A percentile compares a stretch with the other conserved stretches of the same genome.
Evolutionary conservation across 371 early-diverging fungal species (phyloP).

Genomic region (Vairimorpha apis): DNA sequence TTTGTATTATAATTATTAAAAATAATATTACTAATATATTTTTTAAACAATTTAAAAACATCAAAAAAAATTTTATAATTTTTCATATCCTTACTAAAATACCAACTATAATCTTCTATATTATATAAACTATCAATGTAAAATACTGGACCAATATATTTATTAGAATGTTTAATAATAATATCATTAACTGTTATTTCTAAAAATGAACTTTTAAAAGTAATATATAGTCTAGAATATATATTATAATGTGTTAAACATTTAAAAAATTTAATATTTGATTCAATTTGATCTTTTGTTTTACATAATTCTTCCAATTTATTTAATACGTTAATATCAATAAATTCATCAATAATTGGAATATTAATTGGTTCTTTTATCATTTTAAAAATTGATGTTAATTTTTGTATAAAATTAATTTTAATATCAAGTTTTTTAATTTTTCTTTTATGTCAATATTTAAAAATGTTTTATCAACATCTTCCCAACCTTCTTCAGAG

Average conservation of each 20-base stretch:
- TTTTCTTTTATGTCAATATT: background rate
- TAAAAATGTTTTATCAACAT: constrained; percentile 16
- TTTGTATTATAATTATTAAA: too few relatives aligned
- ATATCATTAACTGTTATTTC: constrained; percentile 24
- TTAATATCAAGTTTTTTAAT: background rate
- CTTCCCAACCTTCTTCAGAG: constrained; percentile 31
- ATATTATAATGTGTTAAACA: constrained; percentile 22
- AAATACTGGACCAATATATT: constrained; percentile 20
- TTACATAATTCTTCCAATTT: background rate
- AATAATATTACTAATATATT: background rate
- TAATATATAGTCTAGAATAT: constrained; percentile 40
- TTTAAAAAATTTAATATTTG: constrained; percentile 14
- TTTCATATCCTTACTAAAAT: constrained; percentile 21
- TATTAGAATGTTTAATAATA: constrained; percentile 21
- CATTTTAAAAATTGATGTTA: constrained; percentile 1
- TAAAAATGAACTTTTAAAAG: constrained; percentile 29
- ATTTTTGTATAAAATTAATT: background rate
- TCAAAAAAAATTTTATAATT: constrained; percentile 7
- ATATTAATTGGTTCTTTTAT: background rate
- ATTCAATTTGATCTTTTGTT: background rate
- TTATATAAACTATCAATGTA: constrained; percentile 26
- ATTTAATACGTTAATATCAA: constrained; percentile 20
- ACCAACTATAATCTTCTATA: constrained; percentile 28
- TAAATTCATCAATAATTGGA: constrained; percentile 13
- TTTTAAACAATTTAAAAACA: constrained; percentile 1